Evolutionary conservation across 345 rosid genomes (phyloP), one percentile per base, ranked within the genome.

Genomic region (Eutrema heterophyllum): DNA sequence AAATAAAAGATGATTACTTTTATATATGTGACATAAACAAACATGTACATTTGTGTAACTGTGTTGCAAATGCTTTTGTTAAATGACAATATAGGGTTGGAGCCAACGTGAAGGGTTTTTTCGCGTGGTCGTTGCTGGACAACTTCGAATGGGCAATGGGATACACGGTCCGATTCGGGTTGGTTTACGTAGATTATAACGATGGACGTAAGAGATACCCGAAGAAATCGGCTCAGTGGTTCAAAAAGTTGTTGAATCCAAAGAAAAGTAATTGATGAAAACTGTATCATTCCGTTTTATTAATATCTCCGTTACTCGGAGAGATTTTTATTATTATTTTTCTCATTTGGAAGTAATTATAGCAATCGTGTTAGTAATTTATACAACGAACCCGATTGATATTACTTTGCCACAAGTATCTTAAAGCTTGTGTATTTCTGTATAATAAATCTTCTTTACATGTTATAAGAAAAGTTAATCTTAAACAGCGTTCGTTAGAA

Each of bases 121-220:
- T 72, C 48, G 79, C 75, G 2, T 83, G 86, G 86, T 81, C 86
- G 5, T 78, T 83, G 64, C 27, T 81, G 9, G 86, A 83, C 54
- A 76, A 83, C 14, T 81, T 78, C 7, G 83, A 83, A 46, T 83
- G 86, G 86, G 58, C 57, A 30, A 5, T 64, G 57, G 86, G 86
- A 41, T 83, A 81, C 38, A 72, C 81, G 1, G 68, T 48, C 18
- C 79, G 86, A 3, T 81, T 76, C 27, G 86, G 86, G 1, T 4
- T 83, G 15, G 79, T 70, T 50, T 83, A 75, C 5, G 84, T 83
- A 1, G 84, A 83, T 27, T 83, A n/a, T 55, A 62, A 76, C 5
- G 50, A 79, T 35, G 68, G 68, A 14, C 36, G 77, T 52, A 83
- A 73, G 52, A 73, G 86, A 76, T 38, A 52, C 43, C 78, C 60